These are phyloP conservation scores for Venturia carpophila DNA, from an alignment of 2,329 filamentous ascomycete species.

Conservation along the genomic window DNA sequence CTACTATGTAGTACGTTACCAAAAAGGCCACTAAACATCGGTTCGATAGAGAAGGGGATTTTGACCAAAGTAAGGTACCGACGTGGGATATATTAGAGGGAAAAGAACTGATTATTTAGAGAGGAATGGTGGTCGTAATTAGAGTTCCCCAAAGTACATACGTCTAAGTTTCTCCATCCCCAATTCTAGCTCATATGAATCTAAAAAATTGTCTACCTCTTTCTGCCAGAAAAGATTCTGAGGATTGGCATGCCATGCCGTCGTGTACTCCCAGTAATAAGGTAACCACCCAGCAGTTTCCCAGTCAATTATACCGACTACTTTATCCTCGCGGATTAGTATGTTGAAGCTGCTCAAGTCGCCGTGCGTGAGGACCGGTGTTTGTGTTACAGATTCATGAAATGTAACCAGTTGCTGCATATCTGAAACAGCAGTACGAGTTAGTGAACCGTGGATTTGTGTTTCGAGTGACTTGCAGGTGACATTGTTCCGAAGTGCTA, in stretches of 20 bases:
- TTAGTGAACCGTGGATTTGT: background rate
- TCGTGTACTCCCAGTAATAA: conserved; percentile 15
- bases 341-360: conserved; percentile 11
- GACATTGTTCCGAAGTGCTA: background rate
- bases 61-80: too few species aligned
- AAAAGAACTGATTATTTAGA: background rate
- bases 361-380: background rate
- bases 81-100: too few species aligned
- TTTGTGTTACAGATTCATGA: background rate
- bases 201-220: background rate
- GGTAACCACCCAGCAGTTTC: conserved; percentile 18
- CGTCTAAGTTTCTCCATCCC: background rate
- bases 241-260: background rate
- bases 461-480: background rate
- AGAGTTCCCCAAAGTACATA: background rate
- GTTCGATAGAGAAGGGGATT: too few species aligned
- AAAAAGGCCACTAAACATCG: too few species aligned
- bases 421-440: background rate
- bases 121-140: background rate
- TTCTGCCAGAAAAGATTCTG: background rate
- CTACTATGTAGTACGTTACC: too few species aligned
- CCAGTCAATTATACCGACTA: conserved; percentile 18
- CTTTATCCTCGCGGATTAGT: conserved; percentile 1
- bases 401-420: background rate
- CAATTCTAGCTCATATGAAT: background rate